Conservation (phyloP, 257 asterid genomes). For the Solanum bukasovii region DNA sequence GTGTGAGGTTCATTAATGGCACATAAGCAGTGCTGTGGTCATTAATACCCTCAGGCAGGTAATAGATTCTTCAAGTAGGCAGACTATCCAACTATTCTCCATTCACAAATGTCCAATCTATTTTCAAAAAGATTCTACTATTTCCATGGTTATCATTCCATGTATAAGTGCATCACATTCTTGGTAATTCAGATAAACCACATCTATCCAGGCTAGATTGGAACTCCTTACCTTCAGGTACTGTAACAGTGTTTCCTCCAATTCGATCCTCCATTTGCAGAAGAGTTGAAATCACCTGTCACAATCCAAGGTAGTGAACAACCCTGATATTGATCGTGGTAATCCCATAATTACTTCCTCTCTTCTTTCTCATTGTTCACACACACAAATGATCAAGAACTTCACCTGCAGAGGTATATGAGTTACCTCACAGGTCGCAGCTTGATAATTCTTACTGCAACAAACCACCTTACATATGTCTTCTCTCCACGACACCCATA, state of each 20-base stretch:
- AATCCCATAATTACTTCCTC: too few species aligned
- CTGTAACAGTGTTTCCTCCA: not conserved
- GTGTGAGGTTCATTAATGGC: not conserved
- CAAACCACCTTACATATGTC: too few species aligned
- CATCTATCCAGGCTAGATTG: not conserved
- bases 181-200: not conserved
- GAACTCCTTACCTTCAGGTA: not conserved
- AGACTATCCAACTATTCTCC: not conserved
- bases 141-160: not conserved
- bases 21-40: not conserved
- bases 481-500: too few species aligned
- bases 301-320: too few species aligned
- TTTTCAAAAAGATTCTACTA: not conserved
- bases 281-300: not conserved
- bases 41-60: not conserved
- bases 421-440: too few species aligned
- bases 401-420: too few species aligned
- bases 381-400: too few species aligned
- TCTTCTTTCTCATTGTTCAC: too few species aligned
- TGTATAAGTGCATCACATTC: not conserved
- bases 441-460: too few species aligned
- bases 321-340: too few species aligned
- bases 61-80: not conserved
- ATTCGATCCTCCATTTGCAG: not conserved
- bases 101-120: not conserved